A percentile compares a stretch with the other conserved stretches of the same genome.
phyloP scores from a whole-genome alignment of 192 early-diverging fungal genomes.

The Funneliformis mosseae region DNA sequence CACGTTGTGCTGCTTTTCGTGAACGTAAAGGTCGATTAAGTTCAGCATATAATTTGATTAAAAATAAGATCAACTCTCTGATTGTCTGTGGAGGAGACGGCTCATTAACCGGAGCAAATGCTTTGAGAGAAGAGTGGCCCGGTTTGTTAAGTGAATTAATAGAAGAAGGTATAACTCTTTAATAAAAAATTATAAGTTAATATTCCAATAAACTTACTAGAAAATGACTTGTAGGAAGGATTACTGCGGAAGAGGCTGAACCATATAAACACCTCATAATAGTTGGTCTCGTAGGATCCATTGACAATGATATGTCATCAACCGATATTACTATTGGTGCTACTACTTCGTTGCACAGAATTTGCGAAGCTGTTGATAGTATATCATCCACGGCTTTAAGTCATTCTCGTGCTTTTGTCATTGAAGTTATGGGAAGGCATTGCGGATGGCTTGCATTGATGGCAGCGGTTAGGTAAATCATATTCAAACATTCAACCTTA shows the following conservation, averaged over 20 bases:
- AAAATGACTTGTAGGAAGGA: constrained; percentile 26
- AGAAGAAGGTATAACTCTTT: constrained; percentile 39
- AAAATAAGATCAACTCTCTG: constrained; percentile 91
- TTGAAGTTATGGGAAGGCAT: constrained; percentile 98
- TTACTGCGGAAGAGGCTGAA: constrained; percentile 63
- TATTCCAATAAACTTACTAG: background rate
- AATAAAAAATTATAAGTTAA: background rate
- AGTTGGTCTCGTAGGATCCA: constrained; percentile 95
- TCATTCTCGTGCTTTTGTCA: constrained; percentile 95
- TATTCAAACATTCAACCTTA: background rate
- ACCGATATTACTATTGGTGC: constrained; percentile 98
- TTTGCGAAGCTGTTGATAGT: constrained; percentile 94
- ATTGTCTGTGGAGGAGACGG: constrained; percentile 97
- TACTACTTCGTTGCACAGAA: constrained; percentile 88
- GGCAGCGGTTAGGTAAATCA: constrained; percentile 66
- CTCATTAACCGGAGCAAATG: constrained; percentile 93
- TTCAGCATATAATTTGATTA: constrained; percentile 83
- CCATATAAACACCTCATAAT: constrained; percentile 78
- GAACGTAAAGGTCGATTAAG: constrained; percentile 81
- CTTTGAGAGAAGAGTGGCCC: constrained; percentile 89
- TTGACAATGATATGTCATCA: constrained; percentile 92
- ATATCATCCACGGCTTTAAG: constrained; percentile 90
- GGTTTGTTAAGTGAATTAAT: constrained; percentile 79
- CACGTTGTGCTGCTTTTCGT: constrained; percentile 85
- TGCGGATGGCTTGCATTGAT: constrained; percentile 95